Evolutionary conservation across 495 filamentous ascomycete species (phyloP).

Genomic region (Aspergillus wentii): DNA sequence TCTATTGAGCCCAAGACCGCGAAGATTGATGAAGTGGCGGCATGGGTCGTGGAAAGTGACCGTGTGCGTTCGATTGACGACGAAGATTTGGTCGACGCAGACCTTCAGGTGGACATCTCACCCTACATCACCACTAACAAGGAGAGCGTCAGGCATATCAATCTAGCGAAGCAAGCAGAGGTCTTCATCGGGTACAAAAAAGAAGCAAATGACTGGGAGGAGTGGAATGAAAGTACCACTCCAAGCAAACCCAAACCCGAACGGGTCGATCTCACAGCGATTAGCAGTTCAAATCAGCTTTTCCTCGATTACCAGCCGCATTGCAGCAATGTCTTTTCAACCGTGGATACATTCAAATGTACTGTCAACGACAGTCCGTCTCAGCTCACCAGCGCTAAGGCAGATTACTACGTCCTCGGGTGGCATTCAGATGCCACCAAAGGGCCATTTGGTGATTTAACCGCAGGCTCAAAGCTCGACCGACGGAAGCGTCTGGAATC

Average conservation of each 20-base stretch:
- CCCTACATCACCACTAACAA: constrained; percentile 30
- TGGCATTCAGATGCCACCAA: constrained; percentile 34
- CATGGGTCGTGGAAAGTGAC: constrained; percentile 51
- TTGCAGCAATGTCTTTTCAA: constrained; percentile 46
- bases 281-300: constrained; percentile 38
- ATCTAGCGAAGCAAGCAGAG: constrained; percentile 41
- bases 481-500: constrained; percentile 7
- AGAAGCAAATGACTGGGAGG: constrained; percentile 13
- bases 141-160: not conserved
- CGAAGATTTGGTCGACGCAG: constrained; percentile 17
- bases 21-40: constrained; percentile 17
- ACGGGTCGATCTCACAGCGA: constrained; percentile 24
- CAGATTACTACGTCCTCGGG: constrained; percentile 47
- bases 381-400: constrained; percentile 23
- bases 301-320: constrained; percentile 49
- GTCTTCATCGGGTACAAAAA: constrained; percentile 43
- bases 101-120: constrained; percentile 45
- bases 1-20: constrained; percentile 8
- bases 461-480: no score
- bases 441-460: not conserved
- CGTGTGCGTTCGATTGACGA: constrained; percentile 25
- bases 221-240: not conserved
- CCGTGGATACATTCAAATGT: constrained; percentile 42
- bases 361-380: constrained; percentile 2
- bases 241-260: no score